Evolutionary conservation across 495 filamentous ascomycete genomes (phyloP).

Genomic region (Penicillium ucsense): DNA sequence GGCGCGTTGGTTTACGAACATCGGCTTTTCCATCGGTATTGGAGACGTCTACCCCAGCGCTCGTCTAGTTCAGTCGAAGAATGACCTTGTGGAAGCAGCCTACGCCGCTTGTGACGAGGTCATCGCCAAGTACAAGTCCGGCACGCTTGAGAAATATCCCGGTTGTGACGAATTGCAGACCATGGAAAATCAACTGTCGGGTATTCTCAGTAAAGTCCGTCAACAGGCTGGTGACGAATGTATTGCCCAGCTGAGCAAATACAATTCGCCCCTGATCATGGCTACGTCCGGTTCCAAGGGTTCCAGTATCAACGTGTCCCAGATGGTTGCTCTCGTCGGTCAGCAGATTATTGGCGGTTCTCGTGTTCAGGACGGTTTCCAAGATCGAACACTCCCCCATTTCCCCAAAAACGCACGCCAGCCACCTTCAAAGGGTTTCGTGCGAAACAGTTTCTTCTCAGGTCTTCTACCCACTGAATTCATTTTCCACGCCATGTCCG

Average conservation of each 20-base stretch:
- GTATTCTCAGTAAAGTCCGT: constrained; percentile 83
- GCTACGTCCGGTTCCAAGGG: constrained; percentile 94
- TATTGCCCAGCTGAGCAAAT: constrained; percentile 77
- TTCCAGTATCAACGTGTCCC: constrained; percentile 94
- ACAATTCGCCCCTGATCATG: constrained; percentile 94
- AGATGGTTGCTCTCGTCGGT: constrained; percentile 96
- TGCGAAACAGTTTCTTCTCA: constrained; percentile 92
- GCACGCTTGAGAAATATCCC: constrained; percentile 69
- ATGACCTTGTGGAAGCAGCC: constrained; percentile 63
- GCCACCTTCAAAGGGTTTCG: constrained; percentile 91
- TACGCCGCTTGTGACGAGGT: constrained; percentile 75
- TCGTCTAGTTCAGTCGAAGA: constrained; percentile 58
- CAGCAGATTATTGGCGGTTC: constrained; percentile 94
- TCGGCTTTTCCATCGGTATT: constrained; percentile 94
- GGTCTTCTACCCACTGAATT: constrained; percentile 88
- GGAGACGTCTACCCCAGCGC: constrained; percentile 80
- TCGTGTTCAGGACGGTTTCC: constrained; percentile 93
- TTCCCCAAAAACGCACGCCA: constrained; percentile 88
- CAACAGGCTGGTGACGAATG: constrained; percentile 85
- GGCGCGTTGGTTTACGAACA: constrained; percentile 76
- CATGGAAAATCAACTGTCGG: constrained; percentile 81
- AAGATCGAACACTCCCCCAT: constrained; percentile 87
- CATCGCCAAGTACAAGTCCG: constrained; percentile 69
- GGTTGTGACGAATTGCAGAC: constrained; percentile 89
- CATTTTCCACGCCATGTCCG: constrained; percentile 96